Conservation (phyloP, 208 protist species). For the Strigomonas culicis region DNA sequence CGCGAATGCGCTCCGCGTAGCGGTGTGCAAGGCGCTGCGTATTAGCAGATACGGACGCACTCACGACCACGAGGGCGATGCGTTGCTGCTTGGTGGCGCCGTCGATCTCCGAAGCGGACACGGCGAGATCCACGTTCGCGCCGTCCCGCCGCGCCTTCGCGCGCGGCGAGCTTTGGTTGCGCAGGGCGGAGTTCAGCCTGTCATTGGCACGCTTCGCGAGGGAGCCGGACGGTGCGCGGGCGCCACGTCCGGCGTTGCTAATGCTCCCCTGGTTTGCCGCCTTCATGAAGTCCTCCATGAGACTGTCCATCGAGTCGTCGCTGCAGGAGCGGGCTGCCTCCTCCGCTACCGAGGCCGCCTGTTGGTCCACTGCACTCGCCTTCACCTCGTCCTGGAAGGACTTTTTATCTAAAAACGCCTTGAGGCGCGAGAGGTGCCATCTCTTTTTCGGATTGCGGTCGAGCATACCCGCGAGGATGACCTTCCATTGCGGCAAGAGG, state of each 20-base stretch:
- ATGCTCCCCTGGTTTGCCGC: background rate
- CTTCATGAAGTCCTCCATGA: background rate
- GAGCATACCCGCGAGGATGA: slow-evolving; percentile 64
- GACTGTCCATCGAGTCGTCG: background rate
- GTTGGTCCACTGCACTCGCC: background rate
- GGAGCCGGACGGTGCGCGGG: too few relatives aligned
- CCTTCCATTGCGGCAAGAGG: slow-evolving; percentile 38
- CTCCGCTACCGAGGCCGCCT: too few relatives aligned
- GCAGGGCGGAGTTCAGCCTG: too few relatives aligned
- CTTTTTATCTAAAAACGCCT: slow-evolving; percentile 39
- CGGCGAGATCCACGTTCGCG: background rate
- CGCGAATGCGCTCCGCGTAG: slow-evolving; percentile 24
- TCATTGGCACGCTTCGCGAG: too few relatives aligned
- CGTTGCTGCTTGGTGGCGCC: background rate
- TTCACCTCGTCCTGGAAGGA: slow-evolving; percentile 29
- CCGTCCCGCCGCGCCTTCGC: background rate
- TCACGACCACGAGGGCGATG: background rate
- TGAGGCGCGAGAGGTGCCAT: slow-evolving; percentile 55
- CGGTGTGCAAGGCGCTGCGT: slow-evolving; percentile 14
- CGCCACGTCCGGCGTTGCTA: background rate
- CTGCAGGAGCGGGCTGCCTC: too few relatives aligned
- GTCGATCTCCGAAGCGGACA: background rate
- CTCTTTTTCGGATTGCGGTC: slow-evolving; percentile 58
- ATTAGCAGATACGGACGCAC: slow-evolving; percentile 10
- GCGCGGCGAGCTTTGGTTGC: too few relatives aligned